A percentile compares a stretch with the other conserved stretches of the same genome.
Evolutionary conservation across 768 basidiomycete genomes (phyloP).

Genomic region (Scleroderma citrinum): DNA sequence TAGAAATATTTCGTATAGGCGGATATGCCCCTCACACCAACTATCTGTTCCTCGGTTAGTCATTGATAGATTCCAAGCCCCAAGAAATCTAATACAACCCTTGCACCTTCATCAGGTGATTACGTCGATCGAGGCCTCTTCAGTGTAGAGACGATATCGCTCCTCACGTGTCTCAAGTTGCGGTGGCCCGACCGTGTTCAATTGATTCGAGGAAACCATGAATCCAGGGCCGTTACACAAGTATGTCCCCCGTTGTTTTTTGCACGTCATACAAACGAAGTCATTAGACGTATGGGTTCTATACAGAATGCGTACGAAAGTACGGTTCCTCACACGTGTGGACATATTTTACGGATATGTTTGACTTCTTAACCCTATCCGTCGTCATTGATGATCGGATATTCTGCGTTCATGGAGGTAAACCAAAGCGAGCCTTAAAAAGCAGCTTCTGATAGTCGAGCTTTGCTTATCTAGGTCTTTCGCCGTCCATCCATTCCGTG

Average conservation of each 20-base stretch:
- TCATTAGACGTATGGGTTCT: constrained; percentile 93
- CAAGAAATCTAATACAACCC: neutral
- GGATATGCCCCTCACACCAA: constrained; percentile 96
- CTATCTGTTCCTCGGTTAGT: constrained; percentile 93
- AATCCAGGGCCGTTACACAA: constrained; percentile 96
- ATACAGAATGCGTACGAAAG: constrained; percentile 96
- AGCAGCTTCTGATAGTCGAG: constrained; percentile 2
- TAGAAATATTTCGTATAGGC: constrained; percentile 98
- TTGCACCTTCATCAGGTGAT: constrained; percentile 58
- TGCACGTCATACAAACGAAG: constrained; percentile 1
- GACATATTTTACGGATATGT: constrained; percentile 99
- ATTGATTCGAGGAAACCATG: constrained; percentile 96
- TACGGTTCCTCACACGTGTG: constrained; percentile 95
- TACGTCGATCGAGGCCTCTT: constrained; percentile 98
- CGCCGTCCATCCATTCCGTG: constrained; percentile 97
- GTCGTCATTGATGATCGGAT: constrained; percentile 99
- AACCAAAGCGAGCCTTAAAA: constrained; percentile 11
- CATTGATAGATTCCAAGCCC: neutral
- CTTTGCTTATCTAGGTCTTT: constrained; percentile 57
- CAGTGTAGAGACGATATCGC: constrained; percentile 97
- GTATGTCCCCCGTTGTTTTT: constrained; percentile 41
- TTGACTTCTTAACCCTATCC: constrained; percentile 95
- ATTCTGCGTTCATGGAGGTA: constrained; percentile 98
- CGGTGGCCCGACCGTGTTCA: constrained; percentile 96
- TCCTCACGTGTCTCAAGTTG: constrained; percentile 93